Conservation (phyloP, 139 green algal species). For the Deuterostichococcus epilithicus region DNA sequence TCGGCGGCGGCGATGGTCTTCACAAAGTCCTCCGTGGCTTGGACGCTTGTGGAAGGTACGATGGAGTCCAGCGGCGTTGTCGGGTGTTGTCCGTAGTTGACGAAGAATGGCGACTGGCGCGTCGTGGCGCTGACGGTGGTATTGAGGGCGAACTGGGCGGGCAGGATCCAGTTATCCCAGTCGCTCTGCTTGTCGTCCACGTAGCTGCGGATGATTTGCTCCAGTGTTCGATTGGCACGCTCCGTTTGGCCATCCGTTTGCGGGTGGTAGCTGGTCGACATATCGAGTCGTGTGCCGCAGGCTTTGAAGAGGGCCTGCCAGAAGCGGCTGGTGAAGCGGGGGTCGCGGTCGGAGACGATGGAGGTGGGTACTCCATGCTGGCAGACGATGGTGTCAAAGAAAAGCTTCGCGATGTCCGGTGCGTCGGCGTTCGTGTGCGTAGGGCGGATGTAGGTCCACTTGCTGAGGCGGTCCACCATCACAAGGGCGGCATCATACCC, state of each 20-base stretch:
- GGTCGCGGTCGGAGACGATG: constrained; percentile 33
- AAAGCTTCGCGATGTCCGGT: constrained; percentile 20
- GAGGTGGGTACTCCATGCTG: constrained; percentile 20
- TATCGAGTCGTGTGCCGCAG: constrained; percentile 10
- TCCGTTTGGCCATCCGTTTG: constrained; percentile 73
- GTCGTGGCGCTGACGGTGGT: constrained; percentile 19
- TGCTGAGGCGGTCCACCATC: constrained; percentile 38
- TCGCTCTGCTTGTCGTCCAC: constrained; percentile 21
- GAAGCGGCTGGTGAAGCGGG: constrained; percentile 29
- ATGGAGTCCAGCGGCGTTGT: not conserved
- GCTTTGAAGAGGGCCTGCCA: constrained; percentile 20
- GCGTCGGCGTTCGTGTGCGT: not conserved
- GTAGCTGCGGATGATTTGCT: constrained; percentile 53
- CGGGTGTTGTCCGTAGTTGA: too few relatives aligned
- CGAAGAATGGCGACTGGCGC: constrained; percentile 28
- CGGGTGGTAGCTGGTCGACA: too few relatives aligned
- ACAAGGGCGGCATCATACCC: constrained; percentile 29
- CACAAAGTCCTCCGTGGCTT: not conserved
- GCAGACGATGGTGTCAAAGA: constrained; percentile 20
- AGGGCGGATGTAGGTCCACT: constrained; percentile 37
- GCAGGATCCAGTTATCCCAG: constrained; percentile 39
- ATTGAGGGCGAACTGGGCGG: constrained; percentile 53
- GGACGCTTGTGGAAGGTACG: not conserved
- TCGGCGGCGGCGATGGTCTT: not conserved
- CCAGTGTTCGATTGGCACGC: constrained; percentile 42